phyloP scores from a whole-genome alignment of 768 basidiomycete genomes.

The Suillus alpinus region DNA sequence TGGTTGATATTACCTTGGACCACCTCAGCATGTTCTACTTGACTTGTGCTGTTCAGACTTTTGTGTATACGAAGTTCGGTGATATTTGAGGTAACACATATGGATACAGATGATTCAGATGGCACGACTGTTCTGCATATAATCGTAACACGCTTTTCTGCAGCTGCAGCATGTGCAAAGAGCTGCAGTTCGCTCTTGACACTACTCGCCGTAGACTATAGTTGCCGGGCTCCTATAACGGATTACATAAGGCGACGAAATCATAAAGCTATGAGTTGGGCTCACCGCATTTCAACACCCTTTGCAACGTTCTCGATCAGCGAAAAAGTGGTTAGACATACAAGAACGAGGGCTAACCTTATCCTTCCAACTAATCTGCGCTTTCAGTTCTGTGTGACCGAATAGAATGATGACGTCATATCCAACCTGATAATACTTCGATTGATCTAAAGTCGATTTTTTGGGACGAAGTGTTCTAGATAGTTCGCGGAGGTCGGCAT shows the following conservation, averaged over 20 bases:
- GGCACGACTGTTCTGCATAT: neutral
- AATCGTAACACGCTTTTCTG: neutral
- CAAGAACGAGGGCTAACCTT: conserved; percentile 20
- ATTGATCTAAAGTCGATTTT: neutral
- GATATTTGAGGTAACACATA: neutral
- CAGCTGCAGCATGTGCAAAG: neutral
- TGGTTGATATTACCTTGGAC: too few relatives aligned
- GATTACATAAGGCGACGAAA: neutral
- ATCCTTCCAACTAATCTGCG: conserved; percentile 38
- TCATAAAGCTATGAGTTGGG: neutral
- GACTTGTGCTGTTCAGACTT: neutral
- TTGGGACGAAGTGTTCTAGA: neutral
- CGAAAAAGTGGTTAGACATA: neutral
- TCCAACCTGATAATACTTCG: conserved; percentile 17
- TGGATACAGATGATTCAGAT: neutral
- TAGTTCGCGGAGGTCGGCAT: conserved; percentile 6
- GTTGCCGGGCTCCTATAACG: neutral
- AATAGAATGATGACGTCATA: conserved; percentile 35
- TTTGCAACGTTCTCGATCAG: conserved; percentile 7
- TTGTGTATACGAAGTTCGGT: neutral
- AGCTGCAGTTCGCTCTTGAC: neutral
- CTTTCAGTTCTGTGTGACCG: conserved; percentile 40
- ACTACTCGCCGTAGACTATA: neutral
- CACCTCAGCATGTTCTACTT: too few relatives aligned
- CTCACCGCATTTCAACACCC: conserved; percentile 33